Base-by-base conservation (phyloP, 1,139 yeast genomes). In the Yamadazyma mexicana region DNA sequence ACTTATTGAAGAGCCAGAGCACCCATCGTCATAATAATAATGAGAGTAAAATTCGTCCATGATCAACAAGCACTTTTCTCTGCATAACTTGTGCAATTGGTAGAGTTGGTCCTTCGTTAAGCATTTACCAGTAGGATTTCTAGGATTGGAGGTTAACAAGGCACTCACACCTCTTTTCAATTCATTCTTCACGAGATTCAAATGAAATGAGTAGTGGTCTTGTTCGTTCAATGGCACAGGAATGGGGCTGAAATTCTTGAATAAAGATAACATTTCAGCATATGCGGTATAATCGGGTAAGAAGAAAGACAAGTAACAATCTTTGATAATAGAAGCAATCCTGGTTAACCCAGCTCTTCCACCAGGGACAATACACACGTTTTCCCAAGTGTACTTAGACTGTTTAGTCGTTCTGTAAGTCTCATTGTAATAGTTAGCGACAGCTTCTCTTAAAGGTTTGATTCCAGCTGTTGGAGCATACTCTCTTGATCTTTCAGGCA, bases 41-140 rank as follows among this genome's bases (percentile, higher is more conserved):
- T 82, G 79, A 4, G 82, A 75, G 55, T 80, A 80, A 52, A 80
- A 80, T 52, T 80, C 87, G 57, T 80, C 87, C 86, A 80, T 80
- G 45, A 80, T 80, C 48, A 80, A 66, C 37, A 80, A 65, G 57
- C 85, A 79, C 43, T 63, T 66, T 37, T 75, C 75, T 41, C 83
- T 65, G 55, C 86, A 80, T 64, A 80, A 64, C 39, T 70, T 67
- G 55, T 80, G 86, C 44, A 80, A 66, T 37, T 74, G 67, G 39
- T 66, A 55, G 49, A 80, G 66, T 54, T 80, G 83, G 6, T 61
- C 61, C n/a, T 69, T 71, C 2, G 76, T 61, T 69, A 80, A 69
- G 40, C 81, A 71, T 51, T 66, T 75, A 27, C 87, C 87, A 1
- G 87, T 80, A 25, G 87, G 87, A 53, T 80, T 80, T 61, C 87